phyloP scores from a whole-genome alignment of 805 yeast genomes.

The Candida ulmi region DNA sequence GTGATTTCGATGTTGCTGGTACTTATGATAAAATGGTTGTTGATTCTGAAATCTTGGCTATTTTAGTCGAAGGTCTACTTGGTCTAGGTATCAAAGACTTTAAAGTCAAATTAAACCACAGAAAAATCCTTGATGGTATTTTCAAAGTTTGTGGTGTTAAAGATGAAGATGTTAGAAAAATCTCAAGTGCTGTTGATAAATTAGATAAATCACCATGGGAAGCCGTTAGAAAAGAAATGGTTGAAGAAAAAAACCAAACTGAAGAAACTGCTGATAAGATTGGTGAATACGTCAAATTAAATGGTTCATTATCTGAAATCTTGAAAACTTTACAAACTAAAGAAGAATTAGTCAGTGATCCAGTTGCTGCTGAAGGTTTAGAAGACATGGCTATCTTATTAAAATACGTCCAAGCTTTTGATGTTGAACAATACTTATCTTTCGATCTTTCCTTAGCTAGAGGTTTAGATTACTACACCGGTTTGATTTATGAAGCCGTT shows the following conservation, averaged over 20 bases:
- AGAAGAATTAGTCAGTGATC: slow-evolving; percentile 55
- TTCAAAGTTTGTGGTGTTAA: slow-evolving; percentile 93
- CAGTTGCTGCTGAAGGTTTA: slow-evolving; percentile 73
- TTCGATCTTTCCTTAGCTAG: slow-evolving; percentile 95
- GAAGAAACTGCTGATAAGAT: slow-evolving; percentile 91
- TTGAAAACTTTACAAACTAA: slow-evolving; percentile 51
- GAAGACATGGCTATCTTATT: slow-evolving; percentile 72
- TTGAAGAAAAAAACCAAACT: slow-evolving; percentile 82
- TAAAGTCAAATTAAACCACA: slow-evolving; percentile 89
- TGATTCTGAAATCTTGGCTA: slow-evolving; percentile 82
- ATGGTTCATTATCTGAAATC: slow-evolving; percentile 67
- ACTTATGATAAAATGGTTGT: slow-evolving; percentile 91
- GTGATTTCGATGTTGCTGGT: slow-evolving; percentile 98
- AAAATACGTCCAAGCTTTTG: slow-evolving; percentile 78
- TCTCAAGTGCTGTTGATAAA: slow-evolving; percentile 94
- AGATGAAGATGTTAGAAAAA: slow-evolving; percentile 88
- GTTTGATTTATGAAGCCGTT: slow-evolving; percentile 93
- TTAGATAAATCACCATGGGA: slow-evolving; percentile 96
- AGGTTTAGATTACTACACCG: slow-evolving; percentile 97
- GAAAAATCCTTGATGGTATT: slow-evolving; percentile 93
- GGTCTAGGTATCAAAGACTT: slow-evolving; percentile 83
- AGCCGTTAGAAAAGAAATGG: slow-evolving; percentile 87
- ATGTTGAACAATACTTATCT: slow-evolving; percentile 58
- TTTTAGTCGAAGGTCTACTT: slow-evolving; percentile 79
- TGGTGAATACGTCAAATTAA: slow-evolving; percentile 84